Conservation (phyloP, 192 early-diverging fungal genomes). For the Neocallimastix lanati region DNA sequence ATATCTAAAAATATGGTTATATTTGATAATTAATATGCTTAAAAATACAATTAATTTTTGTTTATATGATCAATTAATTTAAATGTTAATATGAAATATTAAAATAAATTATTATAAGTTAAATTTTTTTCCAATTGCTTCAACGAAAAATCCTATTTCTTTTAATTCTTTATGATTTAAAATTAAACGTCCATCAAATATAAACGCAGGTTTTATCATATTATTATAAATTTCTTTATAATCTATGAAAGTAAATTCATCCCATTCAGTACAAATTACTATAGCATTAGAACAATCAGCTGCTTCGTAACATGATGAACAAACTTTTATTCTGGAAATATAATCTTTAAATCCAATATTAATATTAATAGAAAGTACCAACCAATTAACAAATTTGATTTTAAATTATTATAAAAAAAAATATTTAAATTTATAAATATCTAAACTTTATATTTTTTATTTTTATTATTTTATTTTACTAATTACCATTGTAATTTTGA, state of each 20-base stretch:
- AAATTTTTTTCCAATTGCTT: slow-evolving; percentile 43
- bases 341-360: too few species aligned
- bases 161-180: slow-evolving; percentile 41
- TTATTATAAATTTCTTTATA: slow-evolving; percentile 26
- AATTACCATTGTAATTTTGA: slow-evolving; percentile 16
- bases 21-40: too few species aligned
- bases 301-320: slow-evolving; percentile 44
- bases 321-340: slow-evolving; percentile 29
- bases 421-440: not conserved
- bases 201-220: slow-evolving; percentile 69
- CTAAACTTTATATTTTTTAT: not conserved
- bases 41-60: too few species aligned
- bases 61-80: too few species aligned
- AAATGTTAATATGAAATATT: too few species aligned
- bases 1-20: too few species aligned
- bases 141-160: slow-evolving; percentile 59
- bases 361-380: too few species aligned
- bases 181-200: slow-evolving; percentile 81
- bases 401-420: not conserved
- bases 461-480: not conserved
- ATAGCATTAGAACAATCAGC: slow-evolving; percentile 51
- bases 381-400: too few species aligned
- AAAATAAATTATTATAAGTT: not conserved
- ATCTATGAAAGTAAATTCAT: slow-evolving; percentile 18
- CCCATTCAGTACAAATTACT: slow-evolving; percentile 75